These are phyloP conservation scores for Fusarium udum DNA, from an alignment of 2,329 filamentous ascomycete genomes.

Conservation along the genomic window DNA sequence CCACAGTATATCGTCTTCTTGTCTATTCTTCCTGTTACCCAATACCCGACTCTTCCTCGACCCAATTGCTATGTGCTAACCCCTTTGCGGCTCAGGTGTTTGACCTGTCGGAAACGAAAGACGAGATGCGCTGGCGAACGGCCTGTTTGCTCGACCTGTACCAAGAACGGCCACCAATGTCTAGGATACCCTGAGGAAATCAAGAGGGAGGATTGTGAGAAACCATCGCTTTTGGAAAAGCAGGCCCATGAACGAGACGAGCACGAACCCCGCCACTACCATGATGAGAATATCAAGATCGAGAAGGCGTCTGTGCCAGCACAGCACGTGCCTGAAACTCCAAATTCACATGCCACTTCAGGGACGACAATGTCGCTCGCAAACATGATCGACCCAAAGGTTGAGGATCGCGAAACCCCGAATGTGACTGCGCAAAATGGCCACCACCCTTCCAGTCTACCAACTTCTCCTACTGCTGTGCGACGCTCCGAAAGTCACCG, in stretches of 20 bases:
- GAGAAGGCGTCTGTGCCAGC: conserved; percentile 36
- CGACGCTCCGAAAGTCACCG: conserved; percentile 67
- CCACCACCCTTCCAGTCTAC: conserved; percentile 1
- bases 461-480: conserved; percentile 54
- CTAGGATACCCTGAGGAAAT: conserved; percentile 70
- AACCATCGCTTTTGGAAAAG: conserved; percentile 18
- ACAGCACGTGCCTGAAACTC: conserved; percentile 22
- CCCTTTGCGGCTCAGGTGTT: conserved; percentile 36
- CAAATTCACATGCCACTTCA: conserved; percentile 2
- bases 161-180: conserved; percentile 75
- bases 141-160: conserved; percentile 76
- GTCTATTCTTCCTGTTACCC: neutral
- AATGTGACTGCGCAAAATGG: conserved; percentile 7
- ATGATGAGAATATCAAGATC: conserved; percentile 50
- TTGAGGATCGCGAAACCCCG: conserved; percentile 7
- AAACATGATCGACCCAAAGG: conserved; percentile 24
- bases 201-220: conserved; percentile 55
- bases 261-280: conserved; percentile 46
- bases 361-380: conserved; percentile 15
- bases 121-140: conserved; percentile 79
- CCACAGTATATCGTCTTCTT: neutral
- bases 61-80: conserved; percentile 20
- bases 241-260: conserved; percentile 30
- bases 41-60: neutral
- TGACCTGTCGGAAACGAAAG: conserved; percentile 76